Evolutionary conservation across 2,329 filamentous ascomycete species (phyloP).

Genomic region (Orbilia blumenaviensis): DNA sequence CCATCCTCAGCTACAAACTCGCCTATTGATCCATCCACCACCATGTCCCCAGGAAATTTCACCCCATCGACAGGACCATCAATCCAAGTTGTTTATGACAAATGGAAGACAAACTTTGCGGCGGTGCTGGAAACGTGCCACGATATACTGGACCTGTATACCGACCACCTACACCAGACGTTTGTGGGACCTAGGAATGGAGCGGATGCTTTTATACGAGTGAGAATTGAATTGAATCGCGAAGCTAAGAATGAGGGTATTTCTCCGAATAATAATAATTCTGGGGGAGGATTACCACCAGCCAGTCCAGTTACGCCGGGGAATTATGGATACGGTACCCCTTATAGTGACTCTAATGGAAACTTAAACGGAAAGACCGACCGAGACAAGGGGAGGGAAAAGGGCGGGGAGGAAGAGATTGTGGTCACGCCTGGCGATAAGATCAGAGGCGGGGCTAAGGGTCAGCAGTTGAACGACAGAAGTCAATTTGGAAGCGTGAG

Average conservation of each 20-base stretch:
- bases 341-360: conserved; percentile 48
- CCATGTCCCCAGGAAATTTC: conserved; percentile 22
- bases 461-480: conserved; percentile 58
- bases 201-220: conserved; percentile 80
- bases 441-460: conserved; percentile 40
- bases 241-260: conserved; percentile 71
- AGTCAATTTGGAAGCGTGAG: conserved; percentile 78
- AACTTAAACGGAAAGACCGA: conserved; percentile 28
- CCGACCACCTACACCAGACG: conserved; percentile 79
- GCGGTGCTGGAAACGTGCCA: conserved; percentile 79
- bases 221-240: conserved; percentile 86
- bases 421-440: conserved; percentile 44
- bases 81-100: conserved; percentile 30
- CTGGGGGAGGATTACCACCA: conserved; percentile 57
- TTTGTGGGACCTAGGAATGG: conserved; percentile 77
- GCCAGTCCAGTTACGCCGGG: conserved; percentile 51
- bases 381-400: not conserved
- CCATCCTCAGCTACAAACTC: conserved; percentile 65
- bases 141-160: conserved; percentile 91
- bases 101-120: conserved; percentile 64
- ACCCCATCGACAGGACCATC: not conserved
- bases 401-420: conserved; percentile 32
- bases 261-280: conserved; percentile 59
- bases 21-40: conserved; percentile 56
- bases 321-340: conserved; percentile 42